Evolutionary conservation across 2,329 filamentous ascomycete species (phyloP).

Genomic region (Helotiales sp.): DNA sequence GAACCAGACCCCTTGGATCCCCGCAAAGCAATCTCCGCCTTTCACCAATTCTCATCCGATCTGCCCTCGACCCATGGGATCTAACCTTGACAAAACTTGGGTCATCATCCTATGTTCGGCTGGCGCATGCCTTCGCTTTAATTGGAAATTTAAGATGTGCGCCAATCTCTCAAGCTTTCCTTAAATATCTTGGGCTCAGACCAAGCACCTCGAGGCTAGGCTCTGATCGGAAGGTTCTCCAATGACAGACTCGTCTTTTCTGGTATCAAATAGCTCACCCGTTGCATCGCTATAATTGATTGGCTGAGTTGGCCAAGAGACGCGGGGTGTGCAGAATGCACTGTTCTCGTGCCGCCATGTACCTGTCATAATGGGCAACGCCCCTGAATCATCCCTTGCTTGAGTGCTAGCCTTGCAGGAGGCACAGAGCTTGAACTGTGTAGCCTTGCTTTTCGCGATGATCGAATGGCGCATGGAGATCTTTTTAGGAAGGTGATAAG

Average conservation of each 20-base stretch:
- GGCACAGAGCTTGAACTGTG: neutral
- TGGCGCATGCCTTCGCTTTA: neutral
- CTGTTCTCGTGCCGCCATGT: neutral
- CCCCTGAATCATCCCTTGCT: neutral
- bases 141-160: neutral
- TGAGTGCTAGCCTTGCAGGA: neutral
- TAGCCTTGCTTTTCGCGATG: neutral
- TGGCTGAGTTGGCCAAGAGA: neutral
- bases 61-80: too few relatives aligned
- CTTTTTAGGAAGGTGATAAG: neutral
- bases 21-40: too few relatives aligned
- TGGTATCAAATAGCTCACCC: slow-evolving; percentile 6
- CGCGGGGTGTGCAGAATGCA: neutral
- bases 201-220: neutral
- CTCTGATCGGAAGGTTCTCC: slow-evolving; percentile 1
- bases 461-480: neutral
- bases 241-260: neutral
- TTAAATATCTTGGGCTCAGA: neutral
- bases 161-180: neutral
- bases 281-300: neutral
- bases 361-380: slow-evolving; percentile 1
- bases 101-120: too few relatives aligned
- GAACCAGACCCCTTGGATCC: too few relatives aligned
- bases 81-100: too few relatives aligned
- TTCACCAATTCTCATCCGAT: too few relatives aligned